Evolutionary conservation across 805 yeast genomes (phyloP), one percentile per base, ranked within the genome.

Genomic region (Pichia gijzeniarum): DNA sequence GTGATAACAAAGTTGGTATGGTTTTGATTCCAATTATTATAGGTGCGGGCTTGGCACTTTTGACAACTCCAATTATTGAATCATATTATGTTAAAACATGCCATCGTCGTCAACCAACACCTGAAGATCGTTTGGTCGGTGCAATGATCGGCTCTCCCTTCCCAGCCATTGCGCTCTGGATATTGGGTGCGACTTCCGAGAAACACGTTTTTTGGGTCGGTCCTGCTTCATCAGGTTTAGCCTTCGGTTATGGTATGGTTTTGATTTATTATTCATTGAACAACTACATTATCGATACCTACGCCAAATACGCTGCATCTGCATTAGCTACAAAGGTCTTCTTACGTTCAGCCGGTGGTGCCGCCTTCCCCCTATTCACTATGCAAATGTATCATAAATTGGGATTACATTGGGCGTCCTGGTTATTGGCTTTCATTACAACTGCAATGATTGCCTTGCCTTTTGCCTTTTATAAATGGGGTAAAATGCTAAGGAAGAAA

Each of bases 21-120:
- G 86, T 90, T 95, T 75, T 85, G 55, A 83, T 89, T 57, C 96
- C 96, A 20, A 89, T 89, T 57, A 68, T 89, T 52, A 86, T 89
- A 48, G 97, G 97, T 52, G 96, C 96, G 1, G 63, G 69, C 14
- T 63, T 80, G 35, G 95, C 95, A 0, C 69, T 89, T 31, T 54
- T 68, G 7, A 78, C 86, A n/a, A 88, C 96, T 3, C 88, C 90
- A 20, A 55, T 77, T 33, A 63, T 88, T 51, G 97, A 89, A 62
- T 73, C 67, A 51, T 59, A 65, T 48, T 89, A 88, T 61, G 62
- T 72, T 43, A 63, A 65, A 32, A 55, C 81, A 60, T 64, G 77
- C 41, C 67, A 73, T 49, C 65, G 62, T 48, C 73, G 90, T 64
- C 69, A 62, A 21, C 83, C 90, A 38, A 74, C 78, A 6, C 95